Conservation (phyloP, 1,139 yeast species). For the Scheffersomyces cryptocercus region DNA sequence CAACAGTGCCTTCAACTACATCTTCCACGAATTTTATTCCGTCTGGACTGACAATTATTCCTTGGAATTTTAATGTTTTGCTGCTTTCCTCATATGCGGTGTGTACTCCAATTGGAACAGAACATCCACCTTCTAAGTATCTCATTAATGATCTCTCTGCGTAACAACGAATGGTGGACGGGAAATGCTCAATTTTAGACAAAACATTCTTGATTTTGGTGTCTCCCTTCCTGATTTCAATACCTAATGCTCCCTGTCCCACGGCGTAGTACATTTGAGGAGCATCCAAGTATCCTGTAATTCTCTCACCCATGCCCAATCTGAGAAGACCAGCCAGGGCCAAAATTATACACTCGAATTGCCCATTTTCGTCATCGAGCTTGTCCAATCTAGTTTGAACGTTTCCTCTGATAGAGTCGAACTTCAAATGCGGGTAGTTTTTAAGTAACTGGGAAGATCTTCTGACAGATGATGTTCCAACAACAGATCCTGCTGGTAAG, state of each 20-base stretch:
- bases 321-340: conserved; percentile 93
- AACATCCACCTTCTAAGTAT: conserved; percentile 94
- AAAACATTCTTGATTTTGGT: conserved; percentile 57
- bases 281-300: conserved; percentile 66
- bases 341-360: conserved; percentile 73
- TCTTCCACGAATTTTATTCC: conserved; percentile 71
- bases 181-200: conserved; percentile 61
- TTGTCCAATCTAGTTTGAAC: conserved; percentile 79
- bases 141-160: conserved; percentile 91
- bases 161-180: conserved; percentile 74
- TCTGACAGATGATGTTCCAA: conserved; percentile 93
- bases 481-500: conserved; percentile 80
- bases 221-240: conserved; percentile 81
- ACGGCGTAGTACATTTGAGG: conserved; percentile 95
- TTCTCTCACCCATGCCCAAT: conserved; percentile 68
- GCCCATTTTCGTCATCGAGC: conserved; percentile 59
- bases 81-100: conserved; percentile 52
- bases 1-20: conserved; percentile 34
- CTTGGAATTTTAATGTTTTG: conserved; percentile 54
- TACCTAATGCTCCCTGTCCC: conserved; percentile 96
- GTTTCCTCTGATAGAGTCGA: conserved; percentile 86
- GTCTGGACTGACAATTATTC: conserved; percentile 83
- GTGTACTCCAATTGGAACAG: conserved; percentile 93
- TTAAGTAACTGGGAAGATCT: conserved; percentile 69
- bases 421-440: conserved; percentile 41